A percentile compares a stretch with the other conserved stretches of the same genome.
These are phyloP conservation scores for Neurospora sp. DNA, from an alignment of 495 filamentous ascomycete genomes.

Conservation along the genomic window DNA sequence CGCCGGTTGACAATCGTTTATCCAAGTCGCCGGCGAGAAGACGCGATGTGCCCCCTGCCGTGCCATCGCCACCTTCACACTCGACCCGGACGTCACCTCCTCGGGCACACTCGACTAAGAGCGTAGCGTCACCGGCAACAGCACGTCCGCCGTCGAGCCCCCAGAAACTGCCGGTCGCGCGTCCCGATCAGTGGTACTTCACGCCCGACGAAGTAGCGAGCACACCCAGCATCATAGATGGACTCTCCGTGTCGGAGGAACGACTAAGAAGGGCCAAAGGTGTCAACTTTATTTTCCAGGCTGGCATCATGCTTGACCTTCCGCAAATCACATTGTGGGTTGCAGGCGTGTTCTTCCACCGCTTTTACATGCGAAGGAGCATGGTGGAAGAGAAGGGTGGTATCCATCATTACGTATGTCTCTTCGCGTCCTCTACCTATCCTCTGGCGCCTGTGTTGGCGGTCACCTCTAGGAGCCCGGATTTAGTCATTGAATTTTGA, in stretches of 20 bases:
- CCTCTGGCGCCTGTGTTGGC: not conserved
- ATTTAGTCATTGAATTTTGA: not conserved
- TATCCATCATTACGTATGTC: constrained; percentile 73
- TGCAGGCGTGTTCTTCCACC: constrained; percentile 87
- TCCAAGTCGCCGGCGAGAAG: constrained; percentile 37
- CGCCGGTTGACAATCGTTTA: constrained; percentile 22
- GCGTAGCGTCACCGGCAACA: constrained; percentile 25
- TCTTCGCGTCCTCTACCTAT: not conserved
- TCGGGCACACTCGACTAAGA: constrained; percentile 30
- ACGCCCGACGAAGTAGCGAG: constrained; percentile 69
- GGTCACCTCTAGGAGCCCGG: not conserved
- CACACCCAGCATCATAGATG: constrained; percentile 77
- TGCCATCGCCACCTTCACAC: constrained; percentile 40
- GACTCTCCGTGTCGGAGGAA: constrained; percentile 65
- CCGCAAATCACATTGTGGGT: constrained; percentile 86
- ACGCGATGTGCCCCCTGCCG: constrained; percentile 42
- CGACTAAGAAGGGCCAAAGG: constrained; percentile 73
- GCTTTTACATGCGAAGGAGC: constrained; percentile 83
- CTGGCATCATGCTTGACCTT: constrained; percentile 84
- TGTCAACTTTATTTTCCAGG: constrained; percentile 90
- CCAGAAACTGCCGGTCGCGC: constrained; percentile 17
- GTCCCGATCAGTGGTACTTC: constrained; percentile 75
- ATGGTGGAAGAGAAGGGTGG: constrained; percentile 61
- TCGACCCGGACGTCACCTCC: constrained; percentile 42
- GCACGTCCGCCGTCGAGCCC: constrained; percentile 20